A percentile compares a stretch with the other conserved stretches of the same genome.
phyloP scores from a whole-genome alignment of 495 filamentous ascomycete species.

The Hyaloscypha finlandica region DNA sequence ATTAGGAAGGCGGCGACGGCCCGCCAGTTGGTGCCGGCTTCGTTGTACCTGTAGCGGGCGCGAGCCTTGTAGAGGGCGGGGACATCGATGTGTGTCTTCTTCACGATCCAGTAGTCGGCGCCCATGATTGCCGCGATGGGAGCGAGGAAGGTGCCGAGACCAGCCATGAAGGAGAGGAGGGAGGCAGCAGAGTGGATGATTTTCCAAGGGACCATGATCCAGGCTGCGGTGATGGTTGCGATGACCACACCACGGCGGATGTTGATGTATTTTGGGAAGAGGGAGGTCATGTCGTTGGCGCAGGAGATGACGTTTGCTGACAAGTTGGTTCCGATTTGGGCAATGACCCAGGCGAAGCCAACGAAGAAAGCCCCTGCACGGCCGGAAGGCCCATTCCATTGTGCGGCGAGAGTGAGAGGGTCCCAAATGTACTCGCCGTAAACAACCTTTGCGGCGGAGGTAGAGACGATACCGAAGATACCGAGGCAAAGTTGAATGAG shows the following conservation, averaged over 20 bases:
- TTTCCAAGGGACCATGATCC: constrained; percentile 65
- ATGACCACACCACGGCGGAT: constrained; percentile 65
- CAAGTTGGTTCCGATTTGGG: constrained; percentile 63
- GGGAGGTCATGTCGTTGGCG: constrained; percentile 63
- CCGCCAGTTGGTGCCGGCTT: constrained; percentile 45
- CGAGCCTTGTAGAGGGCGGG: constrained; percentile 42
- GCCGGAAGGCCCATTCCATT: constrained; percentile 50
- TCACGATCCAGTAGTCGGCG: constrained; percentile 52
- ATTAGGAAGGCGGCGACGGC: constrained; percentile 44
- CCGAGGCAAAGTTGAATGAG: constrained; percentile 56
- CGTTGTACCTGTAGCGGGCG: constrained; percentile 37
- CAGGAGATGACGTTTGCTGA: constrained; percentile 66
- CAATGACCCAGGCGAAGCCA: constrained; percentile 50
- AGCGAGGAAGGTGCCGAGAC: constrained; percentile 46
- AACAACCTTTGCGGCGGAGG: constrained; percentile 50
- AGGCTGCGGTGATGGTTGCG: constrained; percentile 55
- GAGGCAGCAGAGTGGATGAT: constrained; percentile 59
- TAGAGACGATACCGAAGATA: constrained; percentile 52
- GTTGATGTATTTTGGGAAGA: constrained; percentile 61
- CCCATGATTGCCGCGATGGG: constrained; percentile 51
- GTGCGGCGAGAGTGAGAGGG: constrained; percentile 53
- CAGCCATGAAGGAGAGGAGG: constrained; percentile 60
- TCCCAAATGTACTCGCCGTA: constrained; percentile 62
- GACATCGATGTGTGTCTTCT: constrained; percentile 46
- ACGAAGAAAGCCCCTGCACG: constrained; percentile 59